A percentile compares a stretch with the other conserved stretches of the same genome.
phyloP scores from a whole-genome alignment of 306 rosid species.

The Prunus dulcis region DNA sequence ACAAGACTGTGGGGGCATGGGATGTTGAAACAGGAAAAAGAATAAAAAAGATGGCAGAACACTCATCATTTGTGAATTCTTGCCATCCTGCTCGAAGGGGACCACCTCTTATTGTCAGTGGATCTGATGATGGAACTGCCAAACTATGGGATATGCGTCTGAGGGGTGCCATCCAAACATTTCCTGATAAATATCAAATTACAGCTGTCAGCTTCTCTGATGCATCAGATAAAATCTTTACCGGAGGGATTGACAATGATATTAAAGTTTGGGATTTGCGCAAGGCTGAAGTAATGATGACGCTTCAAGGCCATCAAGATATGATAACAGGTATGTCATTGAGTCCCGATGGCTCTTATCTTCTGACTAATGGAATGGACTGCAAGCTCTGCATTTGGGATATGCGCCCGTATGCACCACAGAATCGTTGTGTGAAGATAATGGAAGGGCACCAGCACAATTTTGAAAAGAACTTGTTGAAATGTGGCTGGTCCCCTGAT shows the following conservation, averaged over 20 bases:
- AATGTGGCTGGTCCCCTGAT: constrained; percentile 88
- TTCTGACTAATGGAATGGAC: constrained; percentile 95
- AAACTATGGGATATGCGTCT: constrained; percentile 98
- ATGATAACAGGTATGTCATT: constrained; percentile 93
- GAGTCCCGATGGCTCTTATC: constrained; percentile 99
- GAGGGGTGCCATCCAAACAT: constrained; percentile 94
- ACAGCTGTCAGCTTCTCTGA: constrained; percentile 89
- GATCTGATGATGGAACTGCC: constrained; percentile 95
- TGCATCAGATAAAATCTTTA: constrained; percentile 90
- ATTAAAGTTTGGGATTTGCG: constrained; percentile 94
- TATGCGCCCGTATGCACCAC: constrained; percentile 96
- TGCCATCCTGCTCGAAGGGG: constrained; percentile 96
- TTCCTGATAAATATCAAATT: constrained; percentile 90
- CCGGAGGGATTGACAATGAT: constrained; percentile 90
- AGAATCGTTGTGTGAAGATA: constrained; percentile 89
- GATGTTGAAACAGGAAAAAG: constrained; percentile 92
- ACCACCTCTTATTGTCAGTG: constrained; percentile 87
- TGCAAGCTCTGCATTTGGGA: constrained; percentile 97
- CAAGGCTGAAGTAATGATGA: constrained; percentile 84
- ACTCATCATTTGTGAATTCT: constrained; percentile 82
- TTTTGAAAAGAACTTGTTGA: constrained; percentile 82
- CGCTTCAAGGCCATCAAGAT: constrained; percentile 95
- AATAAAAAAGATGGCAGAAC: constrained; percentile 93
- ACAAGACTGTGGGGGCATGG: constrained; percentile 92
- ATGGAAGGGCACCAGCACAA: constrained; percentile 96